Conservation (phyloP, 2,329 filamentous ascomycete species). For the Exophiala xenobiotica region DNA sequence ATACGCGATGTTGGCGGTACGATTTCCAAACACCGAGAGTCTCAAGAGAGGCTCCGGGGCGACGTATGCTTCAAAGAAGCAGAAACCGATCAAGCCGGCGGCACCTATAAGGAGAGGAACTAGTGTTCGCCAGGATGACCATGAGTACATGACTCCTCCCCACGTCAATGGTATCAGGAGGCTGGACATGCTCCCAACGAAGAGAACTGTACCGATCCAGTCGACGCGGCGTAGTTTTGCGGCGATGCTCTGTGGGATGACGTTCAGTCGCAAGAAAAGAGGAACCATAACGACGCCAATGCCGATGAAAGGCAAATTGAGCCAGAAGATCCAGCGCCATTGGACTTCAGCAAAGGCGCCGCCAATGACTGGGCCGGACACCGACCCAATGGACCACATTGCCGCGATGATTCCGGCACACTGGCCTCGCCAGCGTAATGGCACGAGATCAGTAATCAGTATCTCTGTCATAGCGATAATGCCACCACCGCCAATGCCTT, state of each 20-base stretch:
- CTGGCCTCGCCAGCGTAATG: conserved; percentile 34
- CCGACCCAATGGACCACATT: conserved; percentile 30
- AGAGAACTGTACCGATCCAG: conserved; percentile 62
- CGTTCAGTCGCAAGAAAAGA: conserved; percentile 55
- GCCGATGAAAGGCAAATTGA: conserved; percentile 60
- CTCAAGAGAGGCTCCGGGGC: conserved; percentile 54
- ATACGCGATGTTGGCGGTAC: conserved; percentile 51
- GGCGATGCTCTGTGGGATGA: conserved; percentile 47
- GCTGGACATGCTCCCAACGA: conserved; percentile 58
- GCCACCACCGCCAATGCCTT: conserved; percentile 48
- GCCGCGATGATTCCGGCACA: conserved; percentile 27
- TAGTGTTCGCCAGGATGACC: conserved; percentile 62
- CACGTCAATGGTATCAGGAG: conserved; percentile 64
- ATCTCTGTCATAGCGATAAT: conserved; percentile 40
- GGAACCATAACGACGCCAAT: conserved; percentile 50
- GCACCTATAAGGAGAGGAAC: conserved; percentile 60
- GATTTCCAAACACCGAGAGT: conserved; percentile 46
- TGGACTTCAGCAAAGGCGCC: conserved; percentile 32
- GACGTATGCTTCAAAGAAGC: conserved; percentile 54
- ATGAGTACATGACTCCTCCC: conserved; percentile 65
- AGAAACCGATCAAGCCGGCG: conserved; percentile 52
- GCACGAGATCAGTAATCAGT: conserved; percentile 46
- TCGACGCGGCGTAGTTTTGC: conserved; percentile 58
- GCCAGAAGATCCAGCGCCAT: conserved; percentile 64
- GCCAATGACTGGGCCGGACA: conserved; percentile 32